A percentile compares a stretch with the other conserved stretches of the same genome.
phyloP scores from a whole-genome alignment of 345 rosid genomes.

The Adansonia digitata region DNA sequence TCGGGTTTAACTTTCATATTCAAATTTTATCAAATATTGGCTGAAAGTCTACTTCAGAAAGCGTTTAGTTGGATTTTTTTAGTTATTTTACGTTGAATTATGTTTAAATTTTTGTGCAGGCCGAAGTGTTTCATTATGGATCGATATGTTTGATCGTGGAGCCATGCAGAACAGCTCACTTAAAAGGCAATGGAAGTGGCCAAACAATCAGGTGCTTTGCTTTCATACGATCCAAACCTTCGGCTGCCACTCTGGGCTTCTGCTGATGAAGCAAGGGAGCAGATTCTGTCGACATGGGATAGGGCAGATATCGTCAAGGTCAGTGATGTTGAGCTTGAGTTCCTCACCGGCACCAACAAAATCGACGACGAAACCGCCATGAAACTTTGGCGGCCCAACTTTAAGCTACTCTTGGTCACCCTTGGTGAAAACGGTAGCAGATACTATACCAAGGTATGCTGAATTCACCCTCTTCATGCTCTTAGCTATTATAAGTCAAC shows the following conservation, averaged over 20 bases:
- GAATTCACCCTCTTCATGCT: not conserved
- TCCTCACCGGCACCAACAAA: constrained; percentile 79
- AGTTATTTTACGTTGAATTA: not conserved
- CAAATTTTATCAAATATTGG: no score
- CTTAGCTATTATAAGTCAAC: no score
- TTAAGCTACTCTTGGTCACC: constrained; percentile 84
- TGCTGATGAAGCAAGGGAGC: constrained; percentile 70
- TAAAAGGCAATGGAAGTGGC: constrained; percentile 93
- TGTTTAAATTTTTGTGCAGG: constrained; percentile 30
- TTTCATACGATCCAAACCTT: constrained; percentile 90
- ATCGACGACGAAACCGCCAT: constrained; percentile 70
- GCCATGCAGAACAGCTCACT: constrained; percentile 94
- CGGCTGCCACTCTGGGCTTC: constrained; percentile 93
- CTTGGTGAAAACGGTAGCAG: constrained; percentile 93
- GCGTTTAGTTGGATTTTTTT: not conserved
- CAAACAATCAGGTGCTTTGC: constrained; percentile 81
- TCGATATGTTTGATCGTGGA: constrained; percentile 96
- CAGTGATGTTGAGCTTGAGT: constrained; percentile 88
- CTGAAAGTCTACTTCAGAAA: no score
- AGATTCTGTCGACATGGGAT: constrained; percentile 93
- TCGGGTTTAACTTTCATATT: no score
- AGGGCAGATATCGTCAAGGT: constrained; percentile 91
- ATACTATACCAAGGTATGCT: constrained; percentile 82
- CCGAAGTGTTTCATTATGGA: constrained; percentile 88
- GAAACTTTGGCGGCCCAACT: constrained; percentile 79